Evolutionary conservation across 805 yeast species (phyloP).

Genomic region (Wickerhamomyces silvicola): DNA sequence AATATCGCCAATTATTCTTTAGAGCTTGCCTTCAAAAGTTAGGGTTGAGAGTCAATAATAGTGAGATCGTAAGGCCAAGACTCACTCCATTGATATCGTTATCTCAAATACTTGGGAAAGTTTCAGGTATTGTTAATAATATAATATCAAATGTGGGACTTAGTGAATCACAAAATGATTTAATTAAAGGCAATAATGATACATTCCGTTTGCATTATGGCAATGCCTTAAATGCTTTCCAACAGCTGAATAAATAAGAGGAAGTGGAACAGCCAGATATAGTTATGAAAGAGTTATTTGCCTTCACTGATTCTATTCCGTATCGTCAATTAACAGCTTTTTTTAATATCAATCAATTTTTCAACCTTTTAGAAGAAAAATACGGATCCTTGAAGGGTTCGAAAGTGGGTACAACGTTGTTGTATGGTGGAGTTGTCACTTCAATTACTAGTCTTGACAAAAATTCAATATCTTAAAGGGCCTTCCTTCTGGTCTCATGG

Average conservation of each 20-base stretch:
- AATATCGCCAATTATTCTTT: slow-evolving; percentile 48
- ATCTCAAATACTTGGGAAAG: slow-evolving; percentile 29
- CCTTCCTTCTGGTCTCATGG: slow-evolving; percentile 62
- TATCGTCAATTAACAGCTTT: slow-evolving; percentile 55
- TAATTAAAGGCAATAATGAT: slow-evolving; percentile 49
- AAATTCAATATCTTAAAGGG: slow-evolving; percentile 52
- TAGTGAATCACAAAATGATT: slow-evolving; percentile 27
- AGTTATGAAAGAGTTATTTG: slow-evolving; percentile 49
- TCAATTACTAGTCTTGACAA: slow-evolving; percentile 80
- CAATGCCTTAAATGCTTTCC: slow-evolving; percentile 19
- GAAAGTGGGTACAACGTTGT: slow-evolving; percentile 52
- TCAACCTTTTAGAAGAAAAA: slow-evolving; percentile 31
- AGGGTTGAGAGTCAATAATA: slow-evolving; percentile 64
- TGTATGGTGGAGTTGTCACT: slow-evolving; percentile 85
- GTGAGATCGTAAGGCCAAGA: slow-evolving; percentile 46
- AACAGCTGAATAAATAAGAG: slow-evolving; percentile 23
- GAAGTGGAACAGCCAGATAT: slow-evolving; percentile 49
- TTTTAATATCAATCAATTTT: slow-evolving; percentile 60
- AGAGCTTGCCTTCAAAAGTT: slow-evolving; percentile 48
- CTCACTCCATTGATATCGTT: slow-evolving; percentile 61
- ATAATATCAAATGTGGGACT: slow-evolving; percentile 31
- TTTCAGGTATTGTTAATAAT: slow-evolving; percentile 26
- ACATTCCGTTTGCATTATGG: slow-evolving; percentile 44
- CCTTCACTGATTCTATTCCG: slow-evolving; percentile 42
- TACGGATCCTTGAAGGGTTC: slow-evolving; percentile 25